These are phyloP conservation scores for Tinospora cordifolia DNA, from an alignment of 164 flowering plant genomes.

Conservation along the genomic window DNA sequence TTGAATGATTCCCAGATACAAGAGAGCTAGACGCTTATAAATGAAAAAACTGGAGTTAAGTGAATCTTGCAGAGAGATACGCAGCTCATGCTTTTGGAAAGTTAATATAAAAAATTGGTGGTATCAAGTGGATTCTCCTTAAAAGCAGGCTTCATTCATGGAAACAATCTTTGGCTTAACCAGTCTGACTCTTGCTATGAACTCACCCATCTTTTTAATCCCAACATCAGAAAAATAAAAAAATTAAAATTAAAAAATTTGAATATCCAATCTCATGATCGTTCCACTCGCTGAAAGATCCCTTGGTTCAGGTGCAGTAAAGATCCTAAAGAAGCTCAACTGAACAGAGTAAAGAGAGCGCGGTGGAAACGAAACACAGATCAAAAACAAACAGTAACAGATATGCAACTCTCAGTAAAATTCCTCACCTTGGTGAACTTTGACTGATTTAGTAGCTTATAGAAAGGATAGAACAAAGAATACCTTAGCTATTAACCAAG, in stretches of 20 bases:
- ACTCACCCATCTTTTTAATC: not conserved
- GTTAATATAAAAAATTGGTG: not conserved
- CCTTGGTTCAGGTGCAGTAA: not conserved
- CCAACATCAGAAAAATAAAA: not conserved
- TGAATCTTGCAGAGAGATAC: not conserved
- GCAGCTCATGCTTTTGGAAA: conserved; percentile 8
- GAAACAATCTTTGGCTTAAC: conserved; percentile 2
- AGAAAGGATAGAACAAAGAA: too few species aligned
- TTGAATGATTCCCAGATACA: not conserved
- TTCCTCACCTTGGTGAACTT: too few species aligned
- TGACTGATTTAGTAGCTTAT: too few species aligned
- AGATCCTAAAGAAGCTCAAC: not conserved
- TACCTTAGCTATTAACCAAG: too few species aligned
- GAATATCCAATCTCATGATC: not conserved
- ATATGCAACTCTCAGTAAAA: too few species aligned
- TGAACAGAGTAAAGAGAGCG: not conserved
- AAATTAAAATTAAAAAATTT: too few species aligned
- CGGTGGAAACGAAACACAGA: not conserved
- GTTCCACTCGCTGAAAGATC: not conserved
- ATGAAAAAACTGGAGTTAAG: not conserved
- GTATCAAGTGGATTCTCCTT: not conserved
- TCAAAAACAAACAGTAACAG: too few species aligned
- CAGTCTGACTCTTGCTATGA: not conserved
- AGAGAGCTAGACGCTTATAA: not conserved
- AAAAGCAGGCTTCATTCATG: not conserved